Evolutionary conservation across 305 asterid species (phyloP), one percentile per base, ranked within the genome.

Genomic region (Rubia balearica): DNA sequence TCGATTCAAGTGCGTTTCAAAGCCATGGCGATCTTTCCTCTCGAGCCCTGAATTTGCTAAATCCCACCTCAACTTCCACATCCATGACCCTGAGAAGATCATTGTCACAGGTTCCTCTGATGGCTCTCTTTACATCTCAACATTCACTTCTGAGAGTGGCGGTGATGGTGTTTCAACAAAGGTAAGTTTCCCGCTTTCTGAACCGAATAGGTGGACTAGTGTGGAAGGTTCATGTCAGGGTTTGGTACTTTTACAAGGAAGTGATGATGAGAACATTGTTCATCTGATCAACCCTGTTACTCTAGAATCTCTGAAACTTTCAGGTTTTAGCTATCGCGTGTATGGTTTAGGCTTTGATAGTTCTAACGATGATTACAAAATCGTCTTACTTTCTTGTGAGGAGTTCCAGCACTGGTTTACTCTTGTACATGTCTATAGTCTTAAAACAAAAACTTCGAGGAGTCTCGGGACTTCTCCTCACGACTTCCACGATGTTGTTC

Each of bases 171-270:
- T 57, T 57, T 16, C 3, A 16, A 71, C 2, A 56, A 56, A 21
- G 61, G 21, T 7, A 56, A 56, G 2, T 53, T n/a, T 17, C 24
- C 60, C 11, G 2, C 9, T 1, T 19, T 22, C 8, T 3, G 48
- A 56, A 21, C 40, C 27, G 0, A 57, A 36, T 24, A 22, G 13
- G 7, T 76, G 70, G 77, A 36, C 4, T 4, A 55, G 40, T 2
- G 43, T 81, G 5, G 80, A 66, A 16, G 87, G 89, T 19, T 86
- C 85, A 33, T 82, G 84, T 49, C 68, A 81, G 69, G 89, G 91
- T 6, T 79, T 84, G 78, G 79, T 78, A 61, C 51, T 83, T 27
- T 12, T 59, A 4, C 16, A 5, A 49, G 33, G 7, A 4, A 30
- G 62, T 57, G 13, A 57, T 13, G 53, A 71, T 60, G 59, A 57